Base-by-base conservation (phyloP, 2,329 filamentous ascomycete genomes). In the Ophiosphaerella herpotricha region DNA sequence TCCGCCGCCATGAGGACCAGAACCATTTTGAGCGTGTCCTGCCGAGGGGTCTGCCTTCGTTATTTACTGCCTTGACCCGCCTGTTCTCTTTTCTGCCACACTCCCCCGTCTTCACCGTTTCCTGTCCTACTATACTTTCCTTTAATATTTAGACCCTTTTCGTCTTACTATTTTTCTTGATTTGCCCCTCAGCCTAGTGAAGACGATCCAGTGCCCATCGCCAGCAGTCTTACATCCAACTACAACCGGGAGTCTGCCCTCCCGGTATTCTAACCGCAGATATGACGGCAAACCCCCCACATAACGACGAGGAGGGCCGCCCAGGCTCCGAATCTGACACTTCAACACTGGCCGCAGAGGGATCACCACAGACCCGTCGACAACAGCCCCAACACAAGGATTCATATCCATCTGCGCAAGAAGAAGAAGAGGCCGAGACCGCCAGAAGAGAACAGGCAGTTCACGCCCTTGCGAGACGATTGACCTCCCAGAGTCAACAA, bases 171-270 rank as follows among this genome's bases (percentile, higher is more conserved):
- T 16, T 46, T 52, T 48, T 36, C 24, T 9, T 46, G 14, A 12
- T 8, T 35, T 34, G 29, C 26, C 24, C 9, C 42, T 32, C 11
- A 9, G 13, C 24, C 14, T 16, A 33, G 38, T 43, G 31, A 7
- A 45, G 43, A 43, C 49, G 40, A 39, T 14, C 38, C 21, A 47
- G 48, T 37, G 57, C 55, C 54, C 47, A 49, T 32, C 23, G 43
- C 74, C 44, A 75, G 75, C 60, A 76, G 75, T 60, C 75, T 77
- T 51, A 63, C 66, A 39, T 72, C 75, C 59, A 77, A 76, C 56
- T 71, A 66, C 55, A 76, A 79, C 64, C 67, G 66, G 23, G 69
- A 71, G 45, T 71, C 68, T 50, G 60, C 70, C 48, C 61, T 23
- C 58, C 67, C 51, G 75, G 75, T 41, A 70, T 67, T 11, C 70